Evolutionary conservation across 768 basidiomycete species (phyloP).

Genomic region (Mycena belliarum): DNA sequence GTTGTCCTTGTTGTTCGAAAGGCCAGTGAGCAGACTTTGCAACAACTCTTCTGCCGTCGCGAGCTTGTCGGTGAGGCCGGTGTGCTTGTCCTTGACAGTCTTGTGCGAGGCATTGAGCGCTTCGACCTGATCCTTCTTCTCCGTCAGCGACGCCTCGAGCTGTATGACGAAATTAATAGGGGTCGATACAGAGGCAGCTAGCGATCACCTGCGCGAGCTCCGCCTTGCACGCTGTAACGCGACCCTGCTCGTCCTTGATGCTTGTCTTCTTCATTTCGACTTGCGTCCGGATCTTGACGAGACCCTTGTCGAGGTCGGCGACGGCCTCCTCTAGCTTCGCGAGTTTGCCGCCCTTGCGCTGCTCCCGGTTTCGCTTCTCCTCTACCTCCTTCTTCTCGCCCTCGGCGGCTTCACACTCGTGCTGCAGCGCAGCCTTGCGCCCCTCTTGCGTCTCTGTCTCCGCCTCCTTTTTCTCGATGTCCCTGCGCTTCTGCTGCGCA

Average conservation of each 20-base stretch:
- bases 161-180: slow-evolving; percentile 27
- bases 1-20: slow-evolving; percentile 67
- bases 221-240: slow-evolving; percentile 49
- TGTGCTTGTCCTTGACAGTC: slow-evolving; percentile 69
- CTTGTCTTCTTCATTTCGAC: slow-evolving; percentile 76
- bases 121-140: slow-evolving; percentile 62
- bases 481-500: slow-evolving; percentile 54
- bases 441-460: slow-evolving; percentile 51
- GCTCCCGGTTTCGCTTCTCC: slow-evolving; percentile 80
- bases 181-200: background rate
- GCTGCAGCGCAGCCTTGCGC: slow-evolving; percentile 47
- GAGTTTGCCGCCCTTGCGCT: slow-evolving; percentile 90
- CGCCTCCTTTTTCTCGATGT: slow-evolving; percentile 50
- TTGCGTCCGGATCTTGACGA: slow-evolving; percentile 84
- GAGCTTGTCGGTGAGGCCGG: slow-evolving; percentile 58
- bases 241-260: slow-evolving; percentile 77
- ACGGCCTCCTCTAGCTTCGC: slow-evolving; percentile 84
- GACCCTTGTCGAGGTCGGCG: slow-evolving; percentile 71
- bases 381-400: slow-evolving; percentile 65
- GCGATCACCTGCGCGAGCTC: slow-evolving; percentile 62
- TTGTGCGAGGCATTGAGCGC: slow-evolving; percentile 55
- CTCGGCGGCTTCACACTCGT: slow-evolving; percentile 65
- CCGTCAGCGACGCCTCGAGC: slow-evolving; percentile 57
- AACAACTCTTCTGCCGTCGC: slow-evolving; percentile 86
- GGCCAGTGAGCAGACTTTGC: slow-evolving; percentile 90